Conservation (phyloP, 2,329 filamentous ascomycete genomes). For the Microcyclospora pomicola region DNA sequence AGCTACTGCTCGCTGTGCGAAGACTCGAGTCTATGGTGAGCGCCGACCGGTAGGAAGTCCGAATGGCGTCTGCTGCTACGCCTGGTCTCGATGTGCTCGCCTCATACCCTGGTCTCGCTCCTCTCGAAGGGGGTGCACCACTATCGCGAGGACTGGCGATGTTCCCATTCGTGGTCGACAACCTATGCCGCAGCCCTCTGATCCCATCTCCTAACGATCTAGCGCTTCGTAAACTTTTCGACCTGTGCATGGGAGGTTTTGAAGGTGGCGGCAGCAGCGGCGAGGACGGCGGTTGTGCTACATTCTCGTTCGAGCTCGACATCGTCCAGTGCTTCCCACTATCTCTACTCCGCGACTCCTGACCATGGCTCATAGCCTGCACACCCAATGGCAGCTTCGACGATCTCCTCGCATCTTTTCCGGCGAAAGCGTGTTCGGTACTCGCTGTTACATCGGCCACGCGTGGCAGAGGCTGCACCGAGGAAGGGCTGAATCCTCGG, state of each 20-base stretch:
- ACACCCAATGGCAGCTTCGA: constrained; percentile 18
- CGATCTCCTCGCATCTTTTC: constrained; percentile 13
- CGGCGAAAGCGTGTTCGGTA: constrained; percentile 23
- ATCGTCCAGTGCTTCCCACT: constrained; percentile 3
- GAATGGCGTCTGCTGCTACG: constrained; percentile 23
- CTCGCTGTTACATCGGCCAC: constrained; percentile 19
- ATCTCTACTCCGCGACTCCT: constrained; percentile 9
- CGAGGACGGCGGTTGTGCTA: constrained; percentile 10
- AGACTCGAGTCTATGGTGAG: constrained; percentile 46
- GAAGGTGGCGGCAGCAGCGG: constrained; percentile 11
- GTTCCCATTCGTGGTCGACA: constrained; percentile 8
- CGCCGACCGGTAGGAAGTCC: constrained; percentile 47
- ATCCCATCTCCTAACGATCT: constrained; percentile 16
- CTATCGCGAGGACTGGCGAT: constrained; percentile 20
- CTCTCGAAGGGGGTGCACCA: constrained; percentile 12
- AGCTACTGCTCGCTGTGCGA: constrained; percentile 52
- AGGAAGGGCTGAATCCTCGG: constrained; percentile 18
- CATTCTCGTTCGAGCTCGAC: constrained; percentile 3
- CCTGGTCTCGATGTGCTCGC: constrained; percentile 22
- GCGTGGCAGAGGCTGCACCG: constrained; percentile 15
- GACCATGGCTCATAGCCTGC: constrained; percentile 8
- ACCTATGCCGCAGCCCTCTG: constrained; percentile 11
- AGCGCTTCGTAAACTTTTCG: constrained; percentile 6
- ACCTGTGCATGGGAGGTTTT: not conserved
- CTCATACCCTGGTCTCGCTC: constrained; percentile 5